Base-by-base conservation (phyloP, 2,329 filamentous ascomycete genomes). In the Aspergillus chevalieri region DNA sequence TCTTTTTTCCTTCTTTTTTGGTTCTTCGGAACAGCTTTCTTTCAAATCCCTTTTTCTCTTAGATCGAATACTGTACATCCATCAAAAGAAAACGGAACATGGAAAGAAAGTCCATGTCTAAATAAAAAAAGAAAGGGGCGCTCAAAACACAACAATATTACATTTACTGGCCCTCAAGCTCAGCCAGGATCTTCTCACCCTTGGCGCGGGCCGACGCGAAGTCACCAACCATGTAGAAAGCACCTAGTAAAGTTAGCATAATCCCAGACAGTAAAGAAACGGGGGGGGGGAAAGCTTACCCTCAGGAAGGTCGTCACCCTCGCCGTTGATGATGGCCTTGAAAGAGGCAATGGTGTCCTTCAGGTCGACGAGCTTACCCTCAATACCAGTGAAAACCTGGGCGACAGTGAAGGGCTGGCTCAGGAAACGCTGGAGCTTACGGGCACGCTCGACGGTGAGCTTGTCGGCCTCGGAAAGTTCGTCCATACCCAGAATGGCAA, bases 401-500 rank as follows among this genome's bases (percentile, higher is more conserved):
- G 83, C 83, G 67, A 86, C 93, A 66, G 93, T 93, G 85, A 98
- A 98, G 73, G 93, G 93, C 83, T 98, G 93, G 77, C 84, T 89
- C 82, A 98, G 82, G 90, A 98, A 98, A 87, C 91, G 88, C 84
- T 98, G 93, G 74, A 98, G 86, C 85, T 97, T 97, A 82, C 93
- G 92, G 77, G 93, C 93, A 85, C 93, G 93, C 87, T 98, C 93
- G 83, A 98, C 93, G 66, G 93, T 97, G 69, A 98, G 85, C 87
- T 98, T 96, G 78, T 98, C 93, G 68, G 88, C 87, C 83, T 97
- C 93, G 60, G 93, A 97, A 78, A 98, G 80, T 76, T 98, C 93
- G 78, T 98, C 93, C 93, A 98, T 97, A 86, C 92, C 92, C 74
- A 97, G 79, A 90, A 98, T 98, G 78, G 93, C 93, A 82, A 96